Evolutionary conservation across 805 yeast species (phyloP), one percentile per base, ranked within the genome.

Genomic region (Pichia membranifaciens): DNA sequence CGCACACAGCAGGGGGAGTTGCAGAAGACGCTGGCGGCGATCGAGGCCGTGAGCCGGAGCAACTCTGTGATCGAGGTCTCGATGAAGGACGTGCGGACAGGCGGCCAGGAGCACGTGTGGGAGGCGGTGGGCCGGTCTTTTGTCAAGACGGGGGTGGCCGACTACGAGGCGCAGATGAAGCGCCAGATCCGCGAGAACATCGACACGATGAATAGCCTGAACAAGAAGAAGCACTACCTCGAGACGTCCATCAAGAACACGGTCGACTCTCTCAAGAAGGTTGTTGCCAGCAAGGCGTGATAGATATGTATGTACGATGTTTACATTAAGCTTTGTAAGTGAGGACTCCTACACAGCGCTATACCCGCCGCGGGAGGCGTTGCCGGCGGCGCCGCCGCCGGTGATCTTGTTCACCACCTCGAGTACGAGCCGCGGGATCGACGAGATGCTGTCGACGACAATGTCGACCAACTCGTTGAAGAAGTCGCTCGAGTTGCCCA

Each of bases 41-140:
- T 79, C 46, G 71, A 72, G 32, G 60, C 77, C 37, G 69, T 74
- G 21, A 64, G 68, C 47, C 75, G 81, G 41, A 75, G 75, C 54
- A 65, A 75, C 54, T 73, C 71, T 55, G 61, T 84, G 41, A 74
- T 81, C 18, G 74, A 75, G 22, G 69, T 78, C 38, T 83, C 95
- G 8, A 65, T 73, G 31, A 60, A 72, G 31, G 85, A 84, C 54
- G 68, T 88, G 43, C 68, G 66, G 22, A 54, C 51, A 25, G 66
- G 74, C 13, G 72, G 68, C 9, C 69, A 69, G 18, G 74, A 76
- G 9, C 60, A 60, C 8, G 90, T 89, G 5, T 89, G 95, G 93
- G 79, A 86, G 60, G 87, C 95, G 5, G 77, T 87, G 32, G 97
- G 97, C 25, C 84, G 84, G 64, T 77, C 87, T 28, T 85, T 84